These are phyloP conservation scores for Psilocybe tampanensis DNA, from an alignment of 768 basidiomycete species.

Conservation along the genomic window DNA sequence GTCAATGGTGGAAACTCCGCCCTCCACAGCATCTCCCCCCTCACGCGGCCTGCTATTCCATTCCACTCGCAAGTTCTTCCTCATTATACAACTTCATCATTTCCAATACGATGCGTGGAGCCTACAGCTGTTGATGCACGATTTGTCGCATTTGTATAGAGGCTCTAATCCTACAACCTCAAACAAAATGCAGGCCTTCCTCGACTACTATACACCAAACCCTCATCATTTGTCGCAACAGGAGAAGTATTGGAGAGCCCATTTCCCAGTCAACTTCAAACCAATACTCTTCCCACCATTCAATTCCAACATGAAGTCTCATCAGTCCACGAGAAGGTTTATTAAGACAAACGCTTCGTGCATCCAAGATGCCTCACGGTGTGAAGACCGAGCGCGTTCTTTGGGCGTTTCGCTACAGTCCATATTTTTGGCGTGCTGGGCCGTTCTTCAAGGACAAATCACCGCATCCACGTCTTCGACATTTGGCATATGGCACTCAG, in stretches of 20 bases:
- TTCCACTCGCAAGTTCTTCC: slow-evolving; percentile 22
- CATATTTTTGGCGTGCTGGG: slow-evolving; percentile 48
- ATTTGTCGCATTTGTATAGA: slow-evolving; percentile 38
- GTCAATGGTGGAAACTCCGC: slow-evolving; percentile 25
- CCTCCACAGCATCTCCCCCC: slow-evolving; percentile 20
- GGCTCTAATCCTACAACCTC: slow-evolving; percentile 23
- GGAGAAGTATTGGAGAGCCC: slow-evolving; percentile 38
- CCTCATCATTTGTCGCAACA: slow-evolving; percentile 22
- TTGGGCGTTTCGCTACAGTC: slow-evolving; percentile 37
- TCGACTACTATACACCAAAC: slow-evolving; percentile 23
- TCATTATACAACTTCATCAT: slow-evolving; percentile 42
- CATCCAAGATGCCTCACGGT: slow-evolving; percentile 16
- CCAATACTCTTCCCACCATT: slow-evolving; percentile 19
- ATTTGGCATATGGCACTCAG: slow-evolving; percentile 51
- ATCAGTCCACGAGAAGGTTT: slow-evolving; percentile 2
- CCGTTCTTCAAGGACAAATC: slow-evolving; percentile 35
- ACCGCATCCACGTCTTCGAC: slow-evolving; percentile 29
- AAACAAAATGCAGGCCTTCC: slow-evolving; percentile 30
- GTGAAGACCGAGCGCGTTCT: slow-evolving; percentile 46
- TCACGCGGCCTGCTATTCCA: slow-evolving; percentile 26
- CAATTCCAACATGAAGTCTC: not conserved
- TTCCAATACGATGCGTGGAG: slow-evolving; percentile 56
- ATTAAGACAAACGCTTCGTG: slow-evolving; percentile 12
- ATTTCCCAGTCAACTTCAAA: slow-evolving; percentile 28
- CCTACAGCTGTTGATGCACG: slow-evolving; percentile 39